A percentile compares a stretch with the other conserved stretches of the same genome.
These are phyloP conservation scores for Penicillium thymicola DNA, from an alignment of 2,329 filamentous ascomycete genomes.

Conservation along the genomic window DNA sequence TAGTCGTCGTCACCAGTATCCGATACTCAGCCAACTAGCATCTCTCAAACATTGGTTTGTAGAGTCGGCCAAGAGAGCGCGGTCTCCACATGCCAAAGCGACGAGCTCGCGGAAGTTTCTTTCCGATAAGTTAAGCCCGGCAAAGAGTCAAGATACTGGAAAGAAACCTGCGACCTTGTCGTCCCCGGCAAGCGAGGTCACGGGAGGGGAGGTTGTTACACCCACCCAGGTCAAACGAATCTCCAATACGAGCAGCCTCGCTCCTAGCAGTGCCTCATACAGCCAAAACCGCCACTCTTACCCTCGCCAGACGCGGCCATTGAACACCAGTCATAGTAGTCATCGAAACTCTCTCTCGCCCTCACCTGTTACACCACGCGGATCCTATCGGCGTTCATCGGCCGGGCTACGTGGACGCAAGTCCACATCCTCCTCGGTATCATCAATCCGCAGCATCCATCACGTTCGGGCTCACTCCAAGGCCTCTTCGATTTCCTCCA, in stretches of 20 bases:
- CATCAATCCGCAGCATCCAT: constrained; percentile 86
- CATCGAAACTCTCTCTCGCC: constrained; percentile 77
- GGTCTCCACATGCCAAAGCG: constrained; percentile 49
- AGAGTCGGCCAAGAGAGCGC: constrained; percentile 62
- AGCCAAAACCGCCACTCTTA: constrained; percentile 43
- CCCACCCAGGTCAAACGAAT: constrained; percentile 41
- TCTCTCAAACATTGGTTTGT: constrained; percentile 71
- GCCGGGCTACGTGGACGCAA: constrained; percentile 84
- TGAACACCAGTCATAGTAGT: constrained; percentile 35
- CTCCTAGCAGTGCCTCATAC: constrained; percentile 43
- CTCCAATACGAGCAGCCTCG: constrained; percentile 42
- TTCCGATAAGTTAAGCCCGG: constrained; percentile 38
- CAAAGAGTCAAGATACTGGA: constrained; percentile 36
- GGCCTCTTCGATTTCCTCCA: constrained; percentile 86
- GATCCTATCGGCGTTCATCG: constrained; percentile 78
- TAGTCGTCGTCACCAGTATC: constrained; percentile 57
- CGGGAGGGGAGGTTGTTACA: constrained; percentile 30
- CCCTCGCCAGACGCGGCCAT: constrained; percentile 34
- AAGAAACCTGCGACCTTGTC: constrained; percentile 26
- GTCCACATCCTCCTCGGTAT: constrained; percentile 92
- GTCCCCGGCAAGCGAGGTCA: constrained; percentile 22
- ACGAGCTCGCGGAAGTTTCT: constrained; percentile 38
- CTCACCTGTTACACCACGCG: constrained; percentile 81
- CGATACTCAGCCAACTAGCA: constrained; percentile 64
- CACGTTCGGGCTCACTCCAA: constrained; percentile 89